Conservation (phyloP, 768 basidiomycete species). For the Pholiota conissans region DNA sequence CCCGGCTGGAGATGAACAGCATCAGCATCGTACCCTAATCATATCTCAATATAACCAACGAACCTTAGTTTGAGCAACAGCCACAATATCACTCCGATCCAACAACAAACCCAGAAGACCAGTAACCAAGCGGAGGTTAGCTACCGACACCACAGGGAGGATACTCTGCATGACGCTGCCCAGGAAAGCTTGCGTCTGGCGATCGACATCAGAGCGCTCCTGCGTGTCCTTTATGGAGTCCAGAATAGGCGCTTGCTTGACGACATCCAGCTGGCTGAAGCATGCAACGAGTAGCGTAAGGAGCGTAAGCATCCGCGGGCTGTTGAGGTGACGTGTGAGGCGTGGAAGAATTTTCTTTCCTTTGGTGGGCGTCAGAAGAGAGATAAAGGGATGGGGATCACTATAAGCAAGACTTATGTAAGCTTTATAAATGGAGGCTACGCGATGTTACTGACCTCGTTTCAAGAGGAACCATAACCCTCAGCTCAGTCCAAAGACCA, state of each 20-base stretch:
- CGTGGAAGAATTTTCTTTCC: slow-evolving; percentile 93
- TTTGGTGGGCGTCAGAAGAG: slow-evolving; percentile 83
- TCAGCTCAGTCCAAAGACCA: slow-evolving; percentile 75
- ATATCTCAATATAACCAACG: slow-evolving; percentile 22
- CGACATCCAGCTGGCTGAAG: slow-evolving; percentile 92
- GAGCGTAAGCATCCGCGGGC: slow-evolving; percentile 80
- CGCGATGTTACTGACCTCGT: slow-evolving; percentile 60
- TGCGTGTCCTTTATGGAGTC: slow-evolving; percentile 64
- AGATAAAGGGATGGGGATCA: slow-evolving; percentile 95
- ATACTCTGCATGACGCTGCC: slow-evolving; percentile 85
- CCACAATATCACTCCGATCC: slow-evolving; percentile 73
- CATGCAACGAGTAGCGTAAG: slow-evolving; percentile 92
- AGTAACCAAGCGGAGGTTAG: slow-evolving; percentile 78
- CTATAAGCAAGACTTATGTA: slow-evolving; percentile 35
- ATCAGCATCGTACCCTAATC: slow-evolving; percentile 8
- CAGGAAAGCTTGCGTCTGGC: slow-evolving; percentile 90
- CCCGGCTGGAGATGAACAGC: slow-evolving; percentile 68
- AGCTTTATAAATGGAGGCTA: background rate
- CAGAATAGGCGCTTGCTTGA: slow-evolving; percentile 71
- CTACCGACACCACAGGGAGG: slow-evolving; percentile 76
- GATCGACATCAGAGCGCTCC: slow-evolving; percentile 70
- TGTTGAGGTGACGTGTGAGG: slow-evolving; percentile 78
- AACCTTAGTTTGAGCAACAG: slow-evolving; percentile 80
- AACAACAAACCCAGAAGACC: slow-evolving; percentile 84
- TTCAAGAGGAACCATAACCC: slow-evolving; percentile 90